Percentiles rank a stretch among this genome's conserved stretches.
Conservation (phyloP, 768 basidiomycete species). For the Fomitopsis pulvina region DNA sequence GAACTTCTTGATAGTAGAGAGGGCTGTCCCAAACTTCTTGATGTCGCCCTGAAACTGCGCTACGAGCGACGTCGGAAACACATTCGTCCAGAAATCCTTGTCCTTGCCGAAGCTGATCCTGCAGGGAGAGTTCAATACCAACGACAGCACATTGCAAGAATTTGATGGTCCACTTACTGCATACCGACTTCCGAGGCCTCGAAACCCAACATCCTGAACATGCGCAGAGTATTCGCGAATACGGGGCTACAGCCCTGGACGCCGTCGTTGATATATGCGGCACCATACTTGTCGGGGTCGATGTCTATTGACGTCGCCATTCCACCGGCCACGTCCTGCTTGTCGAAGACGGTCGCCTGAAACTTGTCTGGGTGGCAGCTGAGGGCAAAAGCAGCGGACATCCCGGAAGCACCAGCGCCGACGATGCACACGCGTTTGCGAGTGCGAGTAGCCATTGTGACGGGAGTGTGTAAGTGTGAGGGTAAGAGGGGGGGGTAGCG, state of each 20-base stretch:
- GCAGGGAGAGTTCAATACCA: not conserved
- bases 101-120: constrained; percentile 29
- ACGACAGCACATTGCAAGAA: not conserved
- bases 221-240: constrained; percentile 29
- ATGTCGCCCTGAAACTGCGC: constrained; percentile 24
- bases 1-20: constrained; percentile 26
- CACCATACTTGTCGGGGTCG: constrained; percentile 25
- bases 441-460: constrained; percentile 5
- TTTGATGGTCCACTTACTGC: constrained; percentile 26
- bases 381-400: constrained; percentile 29
- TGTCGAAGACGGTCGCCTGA: constrained; percentile 27
- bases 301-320: constrained; percentile 30
- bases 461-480: not conserved
- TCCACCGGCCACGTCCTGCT: constrained; percentile 22
- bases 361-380: constrained; percentile 25
- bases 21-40: constrained; percentile 25
- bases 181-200: constrained; percentile 26
- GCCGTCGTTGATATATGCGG: constrained; percentile 30
- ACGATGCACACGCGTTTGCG: constrained; percentile 22
- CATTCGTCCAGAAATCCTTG: constrained; percentile 33
- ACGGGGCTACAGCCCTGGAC: constrained; percentile 30
- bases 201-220: constrained; percentile 29
- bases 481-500: not conserved
- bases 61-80: constrained; percentile 29
- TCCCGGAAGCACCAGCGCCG: constrained; percentile 24